Evolutionary conservation across 371 early-diverging fungal species (phyloP).

Genomic region (Saksenaea vasiformis): DNA sequence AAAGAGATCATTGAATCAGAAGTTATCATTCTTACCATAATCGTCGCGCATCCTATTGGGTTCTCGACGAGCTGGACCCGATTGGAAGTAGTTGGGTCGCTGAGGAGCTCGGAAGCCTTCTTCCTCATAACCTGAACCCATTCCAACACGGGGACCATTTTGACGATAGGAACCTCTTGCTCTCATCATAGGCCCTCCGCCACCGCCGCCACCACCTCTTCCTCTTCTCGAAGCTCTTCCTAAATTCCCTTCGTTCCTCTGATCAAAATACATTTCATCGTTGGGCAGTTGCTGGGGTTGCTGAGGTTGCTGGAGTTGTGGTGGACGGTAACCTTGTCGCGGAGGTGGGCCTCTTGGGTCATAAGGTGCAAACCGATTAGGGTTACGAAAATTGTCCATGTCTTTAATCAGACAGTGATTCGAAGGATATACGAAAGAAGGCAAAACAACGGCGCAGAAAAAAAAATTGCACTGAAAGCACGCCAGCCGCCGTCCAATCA

Average conservation of each 20-base stretch:
- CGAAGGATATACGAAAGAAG: background rate
- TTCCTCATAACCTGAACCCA: conserved; percentile 8
- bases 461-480: background rate
- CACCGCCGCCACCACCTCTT: conserved; percentile 16
- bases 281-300: conserved; percentile 2
- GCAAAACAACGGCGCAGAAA: background rate
- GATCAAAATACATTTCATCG: conserved; percentile 7
- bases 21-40: conserved; percentile 7
- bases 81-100: conserved; percentile 2
- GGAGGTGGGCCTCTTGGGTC: conserved; percentile 20
- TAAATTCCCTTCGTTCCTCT: conserved; percentile 8
- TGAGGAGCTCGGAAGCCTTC: background rate
- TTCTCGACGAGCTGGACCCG: conserved; percentile 9
- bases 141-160: conserved; percentile 18
- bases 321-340: background rate
- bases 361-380: conserved; percentile 27
- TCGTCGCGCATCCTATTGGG: conserved; percentile 10
- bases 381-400: conserved; percentile 6
- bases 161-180: conserved; percentile 15
- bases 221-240: conserved; percentile 7
- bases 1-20: background rate
- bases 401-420: background rate
- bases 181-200: conserved; percentile 30
- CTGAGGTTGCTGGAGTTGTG: background rate
- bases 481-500: background rate